phyloP scores from a whole-genome alignment of 169 alveolate species.

The Eimeria sp. region DNA sequence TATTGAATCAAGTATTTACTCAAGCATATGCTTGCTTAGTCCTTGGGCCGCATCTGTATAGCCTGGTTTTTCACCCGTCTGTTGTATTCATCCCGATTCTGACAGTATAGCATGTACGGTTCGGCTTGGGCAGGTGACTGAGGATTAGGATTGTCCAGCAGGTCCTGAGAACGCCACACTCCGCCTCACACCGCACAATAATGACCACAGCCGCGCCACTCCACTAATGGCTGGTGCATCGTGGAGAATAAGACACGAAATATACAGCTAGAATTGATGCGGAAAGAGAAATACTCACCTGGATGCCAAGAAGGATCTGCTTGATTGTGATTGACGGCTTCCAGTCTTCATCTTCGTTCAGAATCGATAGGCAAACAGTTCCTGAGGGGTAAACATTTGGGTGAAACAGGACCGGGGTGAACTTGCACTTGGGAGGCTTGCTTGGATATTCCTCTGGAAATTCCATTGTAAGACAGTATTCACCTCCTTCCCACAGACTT shows the following conservation, averaged over 20 bases:
- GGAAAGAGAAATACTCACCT: constrained; percentile 83
- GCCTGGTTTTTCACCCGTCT: constrained; percentile 83
- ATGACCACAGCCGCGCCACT: background rate
- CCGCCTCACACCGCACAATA: background rate
- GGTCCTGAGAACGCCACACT: constrained; percentile 89
- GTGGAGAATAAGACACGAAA: background rate
- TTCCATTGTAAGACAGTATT: constrained; percentile 98
- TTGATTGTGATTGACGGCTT: constrained; percentile 99
- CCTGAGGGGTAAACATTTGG: constrained; percentile 99
- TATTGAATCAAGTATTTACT: background rate
- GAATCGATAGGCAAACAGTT: constrained; percentile 98
- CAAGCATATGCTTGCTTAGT: background rate
- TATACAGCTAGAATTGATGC: background rate
- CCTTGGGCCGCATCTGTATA: constrained; percentile 81
- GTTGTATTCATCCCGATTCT: constrained; percentile 96
- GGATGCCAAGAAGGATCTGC: constrained; percentile 98
- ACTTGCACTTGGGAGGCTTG: constrained; percentile 99
- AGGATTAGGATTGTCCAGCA: constrained; percentile 98
- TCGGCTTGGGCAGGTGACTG: constrained; percentile 99
- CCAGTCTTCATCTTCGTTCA: constrained; percentile 99
- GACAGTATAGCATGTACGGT: constrained; percentile 96
- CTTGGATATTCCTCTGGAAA: constrained; percentile 99
- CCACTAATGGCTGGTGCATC: background rate
- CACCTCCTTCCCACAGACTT: constrained; percentile 99
- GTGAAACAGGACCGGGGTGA: constrained; percentile 98